phyloP scores from a whole-genome alignment of 2,329 filamentous ascomycete genomes.

The Calonectria crousiana region DNA sequence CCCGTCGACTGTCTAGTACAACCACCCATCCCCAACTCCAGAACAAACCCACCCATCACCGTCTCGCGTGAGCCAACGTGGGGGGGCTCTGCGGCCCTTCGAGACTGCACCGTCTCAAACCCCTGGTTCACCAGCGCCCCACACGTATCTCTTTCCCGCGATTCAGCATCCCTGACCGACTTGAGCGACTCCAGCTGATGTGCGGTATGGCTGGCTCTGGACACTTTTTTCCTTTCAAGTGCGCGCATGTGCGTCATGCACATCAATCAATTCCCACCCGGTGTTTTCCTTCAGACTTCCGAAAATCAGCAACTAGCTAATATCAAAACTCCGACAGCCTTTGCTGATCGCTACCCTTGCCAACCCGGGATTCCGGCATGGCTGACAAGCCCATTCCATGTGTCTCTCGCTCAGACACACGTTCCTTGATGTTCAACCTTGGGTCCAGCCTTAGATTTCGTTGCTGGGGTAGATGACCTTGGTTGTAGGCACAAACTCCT shows the following conservation, averaged over 20 bases:
- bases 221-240: slow-evolving; percentile 8
- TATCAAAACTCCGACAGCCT: slow-evolving; percentile 6
- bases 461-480: slow-evolving; percentile 80
- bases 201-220: slow-evolving; percentile 18
- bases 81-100: slow-evolving; percentile 36
- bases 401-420: not conserved
- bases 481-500: slow-evolving; percentile 76
- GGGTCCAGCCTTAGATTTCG: slow-evolving; percentile 59
- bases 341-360: not conserved
- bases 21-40: slow-evolving; percentile 27
- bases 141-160: slow-evolving; percentile 27
- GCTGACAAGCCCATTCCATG: not conserved
- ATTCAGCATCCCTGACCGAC: slow-evolving; percentile 35
- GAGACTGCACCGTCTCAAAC: slow-evolving; percentile 20
- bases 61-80: slow-evolving; percentile 43
- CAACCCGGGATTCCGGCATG: not conserved
- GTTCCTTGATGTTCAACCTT: not conserved
- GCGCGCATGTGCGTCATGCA: slow-evolving; percentile 10
- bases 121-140: slow-evolving; percentile 34
- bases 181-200: slow-evolving; percentile 14
- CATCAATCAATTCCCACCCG: slow-evolving; percentile 22
- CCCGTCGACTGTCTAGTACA: slow-evolving; percentile 8
- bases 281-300: slow-evolving; percentile 26
- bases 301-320: slow-evolving; percentile 5
- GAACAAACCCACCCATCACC: slow-evolving; percentile 44